Evolutionary conservation across 208 protist genomes (phyloP), one percentile per base, ranked within the genome.

Genomic region (Vickermania spadyakhi): DNA sequence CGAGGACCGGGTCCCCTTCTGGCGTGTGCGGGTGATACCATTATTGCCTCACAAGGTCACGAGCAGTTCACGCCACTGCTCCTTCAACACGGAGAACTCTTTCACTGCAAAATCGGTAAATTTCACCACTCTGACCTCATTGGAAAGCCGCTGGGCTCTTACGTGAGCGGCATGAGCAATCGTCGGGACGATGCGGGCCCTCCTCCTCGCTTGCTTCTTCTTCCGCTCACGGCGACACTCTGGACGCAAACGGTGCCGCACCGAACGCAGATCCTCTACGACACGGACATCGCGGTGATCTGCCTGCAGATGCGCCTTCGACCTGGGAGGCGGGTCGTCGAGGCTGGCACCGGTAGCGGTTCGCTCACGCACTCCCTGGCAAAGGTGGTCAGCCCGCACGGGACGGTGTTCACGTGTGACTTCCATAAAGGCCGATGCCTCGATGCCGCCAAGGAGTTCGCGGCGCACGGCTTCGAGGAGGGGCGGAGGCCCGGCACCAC

Each of bases 191-290:
- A 91, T 60, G 64, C 76, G 0, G 60, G 53, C 11, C 71, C 79
- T 52, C 14, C 58, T 13, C 78, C 73, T 31, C 60, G 25, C 31
- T 54, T 94, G 21, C 62, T 92, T 26, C 50, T 96, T 3, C 70
- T 96, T 36, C 84, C 88, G 64, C 84, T 81, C 58, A 93, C 77
- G 62, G 76, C 87, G n/a, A 85, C 93, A 53, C 54, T 96, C 64
- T 96, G 90, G 87, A 96, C 90, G 31, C 77, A 87, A 52, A 83
- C 85, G 26, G 83, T 96, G 28, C 83, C 84, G 29, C 87, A 95
- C 68, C 84, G 89, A 52, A 96, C 91, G 27, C 91, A 96, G 58
- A 95, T 96, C 55, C 89, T 96, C 51, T 96, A 95, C 66, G 75
- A 83, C 71, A 93, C 85, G 18, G 91, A 96, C 69, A 95, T 96